A percentile compares a stretch with the other conserved stretches of the same genome.
Evolutionary conservation across 139 green algal genomes (phyloP).

Genomic region (Ettlia oleoabundans): DNA sequence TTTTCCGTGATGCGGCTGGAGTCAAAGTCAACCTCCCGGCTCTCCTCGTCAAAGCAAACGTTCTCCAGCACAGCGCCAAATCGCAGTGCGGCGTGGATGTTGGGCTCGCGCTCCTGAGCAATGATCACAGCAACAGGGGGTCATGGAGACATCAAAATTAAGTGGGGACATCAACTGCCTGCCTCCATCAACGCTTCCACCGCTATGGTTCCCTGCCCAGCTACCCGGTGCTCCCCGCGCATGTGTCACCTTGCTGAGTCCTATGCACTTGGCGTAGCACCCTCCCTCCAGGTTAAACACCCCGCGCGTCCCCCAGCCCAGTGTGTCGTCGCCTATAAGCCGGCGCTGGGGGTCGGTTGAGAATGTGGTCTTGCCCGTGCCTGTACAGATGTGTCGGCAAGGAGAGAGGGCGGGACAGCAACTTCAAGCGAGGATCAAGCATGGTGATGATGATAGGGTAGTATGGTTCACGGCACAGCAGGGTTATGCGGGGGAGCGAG

Average conservation of each 20-base stretch:
- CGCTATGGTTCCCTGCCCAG: background rate
- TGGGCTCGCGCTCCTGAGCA: conserved; percentile 75
- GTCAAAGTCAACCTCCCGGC: conserved; percentile 64
- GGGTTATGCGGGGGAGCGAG: too few species aligned
- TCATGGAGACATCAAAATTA: background rate
- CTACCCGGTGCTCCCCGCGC: background rate
- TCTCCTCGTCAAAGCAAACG: conserved; percentile 72
- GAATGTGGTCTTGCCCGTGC: conserved; percentile 86
- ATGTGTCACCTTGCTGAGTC: conserved; percentile 58
- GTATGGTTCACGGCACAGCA: too few species aligned
- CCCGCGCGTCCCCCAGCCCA: conserved; percentile 89
- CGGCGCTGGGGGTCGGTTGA: conserved; percentile 76
- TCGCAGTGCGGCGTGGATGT: conserved; percentile 91
- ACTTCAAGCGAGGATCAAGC: too few species aligned
- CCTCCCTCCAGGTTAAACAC: conserved; percentile 97
- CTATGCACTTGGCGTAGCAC: conserved; percentile 97
- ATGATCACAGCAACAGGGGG: background rate
- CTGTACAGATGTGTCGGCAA: too few species aligned
- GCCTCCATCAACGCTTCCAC: background rate
- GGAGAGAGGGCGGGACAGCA: too few species aligned
- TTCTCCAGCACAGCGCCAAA: conserved; percentile 95
- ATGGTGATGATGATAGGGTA: too few species aligned
- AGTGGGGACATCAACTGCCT: background rate
- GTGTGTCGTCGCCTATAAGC: conserved; percentile 95
- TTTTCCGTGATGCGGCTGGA: conserved; percentile 84